Evolutionary conservation across 176 grass and related monocot species (phyloP), one percentile per base, ranked within the genome.

Genomic region (Saccharum officinarum): DNA sequence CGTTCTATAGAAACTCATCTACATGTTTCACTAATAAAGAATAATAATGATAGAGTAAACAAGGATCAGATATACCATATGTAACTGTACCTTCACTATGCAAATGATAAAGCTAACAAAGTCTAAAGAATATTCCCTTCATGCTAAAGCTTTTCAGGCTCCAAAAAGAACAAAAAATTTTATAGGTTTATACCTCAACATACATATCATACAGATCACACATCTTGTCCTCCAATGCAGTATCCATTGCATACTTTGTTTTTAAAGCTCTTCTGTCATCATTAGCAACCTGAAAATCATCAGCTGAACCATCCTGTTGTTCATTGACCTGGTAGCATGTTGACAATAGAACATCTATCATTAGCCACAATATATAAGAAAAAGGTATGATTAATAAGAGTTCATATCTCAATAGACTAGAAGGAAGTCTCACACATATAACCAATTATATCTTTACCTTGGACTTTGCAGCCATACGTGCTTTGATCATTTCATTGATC

Each of bases 161-260:
- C 50, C 10, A 86, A 77, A 63, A 82, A n/a, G 1, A 52, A 62
- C 20, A 76, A 34, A 34, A 30, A 15, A 3, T 1, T 49, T 23
- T 62, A 15, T 22, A 77, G 41, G 67, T 54, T 75, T 71, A 79
- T 98, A 99, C 97, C 97, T 99, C 97, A 91, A 99, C 94, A 49
- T 91, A 97, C 17, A 99, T 92, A 91, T 99, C 97, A 91, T 99
- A 99, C 38, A 99, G 92, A 81, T 94, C 94, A 62, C 97, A 99
- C 28, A 99, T 94, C 73, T 88, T 94, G 92, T 99, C 97, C 90
- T 97, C 97, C 69, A 99, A 45, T 31, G 85, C 75, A 89, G 80
- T 41, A 89, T 94, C 92, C 92, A 99, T 91, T 65, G 75, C 65
- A 87, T 77, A 88, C 70, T 86, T 99, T 78, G 90, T 88, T 90